A percentile compares a stretch with the other conserved stretches of the same genome.
These are phyloP conservation scores for Cystofilobasidium capitatum DNA, from an alignment of 768 basidiomycete genomes.

Conservation along the genomic window DNA sequence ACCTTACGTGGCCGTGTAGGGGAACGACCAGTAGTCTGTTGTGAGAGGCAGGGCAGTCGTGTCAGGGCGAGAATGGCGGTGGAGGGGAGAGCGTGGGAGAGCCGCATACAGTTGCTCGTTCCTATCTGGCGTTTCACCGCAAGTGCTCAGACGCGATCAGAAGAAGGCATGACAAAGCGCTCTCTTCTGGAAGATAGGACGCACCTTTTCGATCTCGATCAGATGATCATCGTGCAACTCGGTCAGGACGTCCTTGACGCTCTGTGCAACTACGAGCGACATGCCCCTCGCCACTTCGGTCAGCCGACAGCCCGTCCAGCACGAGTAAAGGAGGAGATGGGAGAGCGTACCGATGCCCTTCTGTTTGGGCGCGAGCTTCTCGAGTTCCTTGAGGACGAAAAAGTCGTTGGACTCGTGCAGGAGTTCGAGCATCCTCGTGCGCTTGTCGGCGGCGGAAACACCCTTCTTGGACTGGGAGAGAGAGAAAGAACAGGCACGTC, in stretches of 20 bases:
- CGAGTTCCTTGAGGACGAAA: constrained; percentile 81
- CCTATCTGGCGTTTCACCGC: constrained; percentile 45
- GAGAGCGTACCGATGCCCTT: constrained; percentile 26
- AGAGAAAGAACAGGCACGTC: too few species aligned
- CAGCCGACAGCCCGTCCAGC: background rate
- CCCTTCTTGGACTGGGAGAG: background rate
- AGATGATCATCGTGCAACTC: constrained; percentile 77
- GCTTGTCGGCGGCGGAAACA: background rate
- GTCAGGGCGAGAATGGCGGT: too few species aligned
- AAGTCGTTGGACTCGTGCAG: constrained; percentile 89
- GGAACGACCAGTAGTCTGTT: constrained; percentile 20
- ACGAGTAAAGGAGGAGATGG: background rate
- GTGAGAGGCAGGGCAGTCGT: background rate
- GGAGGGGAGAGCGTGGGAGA: too few species aligned
- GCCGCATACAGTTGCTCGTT: constrained; percentile 81
- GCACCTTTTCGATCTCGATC: constrained; percentile 78
- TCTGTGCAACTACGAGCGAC: constrained; percentile 58
- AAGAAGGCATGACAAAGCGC: background rate
- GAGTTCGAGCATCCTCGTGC: constrained; percentile 59
- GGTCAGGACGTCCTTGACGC: constrained; percentile 83
- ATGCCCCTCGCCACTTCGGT: background rate
- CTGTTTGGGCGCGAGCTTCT: constrained; percentile 49
- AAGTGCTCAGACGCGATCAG: too few species aligned
- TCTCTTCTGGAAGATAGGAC: background rate
- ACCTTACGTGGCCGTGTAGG: background rate